Conservation (phyloP, 768 basidiomycete species). For the Gyrodon lividus region DNA sequence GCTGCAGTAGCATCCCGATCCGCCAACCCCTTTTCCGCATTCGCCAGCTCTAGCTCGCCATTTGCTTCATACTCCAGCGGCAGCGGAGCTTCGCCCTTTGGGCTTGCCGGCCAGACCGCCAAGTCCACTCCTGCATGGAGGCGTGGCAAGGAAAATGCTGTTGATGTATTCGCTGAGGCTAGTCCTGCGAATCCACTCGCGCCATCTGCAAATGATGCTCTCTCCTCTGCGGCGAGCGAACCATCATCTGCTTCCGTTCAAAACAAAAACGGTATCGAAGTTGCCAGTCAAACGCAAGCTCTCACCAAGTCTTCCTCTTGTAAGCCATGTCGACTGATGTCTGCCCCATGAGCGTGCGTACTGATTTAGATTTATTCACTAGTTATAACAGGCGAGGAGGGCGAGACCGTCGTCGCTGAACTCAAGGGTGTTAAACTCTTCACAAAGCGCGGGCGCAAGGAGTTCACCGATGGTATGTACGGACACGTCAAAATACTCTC, state of each 20-base stretch:
- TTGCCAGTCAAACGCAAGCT: not conserved
- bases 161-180: slow-evolving; percentile 10
- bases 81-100: slow-evolving; percentile 25
- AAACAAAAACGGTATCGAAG: not conserved
- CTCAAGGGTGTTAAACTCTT: slow-evolving; percentile 62
- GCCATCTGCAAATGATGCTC: slow-evolving; percentile 20
- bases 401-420: slow-evolving; percentile 54
- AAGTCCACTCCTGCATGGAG: slow-evolving; percentile 29
- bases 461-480: slow-evolving; percentile 58
- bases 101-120: slow-evolving; percentile 11
- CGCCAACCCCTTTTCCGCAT: slow-evolving; percentile 39
- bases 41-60: slow-evolving; percentile 35
- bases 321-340: slow-evolving; percentile 10
- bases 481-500: slow-evolving; percentile 62
- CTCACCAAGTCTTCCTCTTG: slow-evolving; percentile 13
- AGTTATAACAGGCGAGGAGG: slow-evolving; percentile 62
- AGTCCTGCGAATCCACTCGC: slow-evolving; percentile 10
- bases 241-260: not conserved
- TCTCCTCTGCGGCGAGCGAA: not conserved
- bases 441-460: slow-evolving; percentile 35
- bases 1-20: slow-evolving; percentile 7
- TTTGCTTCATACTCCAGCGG: slow-evolving; percentile 31
- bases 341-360: not conserved
- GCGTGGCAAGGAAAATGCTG: slow-evolving; percentile 5
- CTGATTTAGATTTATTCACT: slow-evolving; percentile 1